Evolutionary conservation across 108 stramenopile genomes (phyloP).

Genomic region (Skeletonema tropicum): DNA sequence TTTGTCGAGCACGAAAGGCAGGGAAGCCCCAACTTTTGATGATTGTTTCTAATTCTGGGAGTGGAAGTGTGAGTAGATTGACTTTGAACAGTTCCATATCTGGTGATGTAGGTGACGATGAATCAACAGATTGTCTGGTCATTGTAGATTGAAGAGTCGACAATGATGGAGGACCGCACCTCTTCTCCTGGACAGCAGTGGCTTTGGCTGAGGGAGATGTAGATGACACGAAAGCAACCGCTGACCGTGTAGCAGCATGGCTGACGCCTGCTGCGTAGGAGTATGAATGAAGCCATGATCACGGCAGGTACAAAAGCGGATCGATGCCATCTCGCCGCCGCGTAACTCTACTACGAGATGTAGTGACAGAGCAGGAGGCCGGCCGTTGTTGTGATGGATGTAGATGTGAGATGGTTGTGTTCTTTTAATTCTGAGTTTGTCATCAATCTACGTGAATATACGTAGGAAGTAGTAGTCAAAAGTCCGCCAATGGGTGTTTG

Average conservation of each 20-base stretch:
- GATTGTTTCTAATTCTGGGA: constrained; percentile 61
- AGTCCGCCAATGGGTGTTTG: no score
- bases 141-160: neutral
- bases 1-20: constrained; percentile 88
- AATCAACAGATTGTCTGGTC: neutral
- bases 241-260: neutral
- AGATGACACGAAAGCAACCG: neutral
- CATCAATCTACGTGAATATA: no score
- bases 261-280: neutral
- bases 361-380: no score
- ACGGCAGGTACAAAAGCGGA: neutral
- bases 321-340: neutral
- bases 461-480: no score
- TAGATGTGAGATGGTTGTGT: no score
- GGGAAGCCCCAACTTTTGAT: constrained; percentile 71
- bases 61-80: constrained; percentile 68
- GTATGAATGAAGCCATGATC: constrained; percentile 1
- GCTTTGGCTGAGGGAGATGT: neutral
- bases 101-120: neutral
- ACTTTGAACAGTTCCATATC: constrained; percentile 30
- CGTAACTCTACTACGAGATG: neutral
- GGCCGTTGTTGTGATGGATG: no score
- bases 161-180: neutral
- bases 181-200: neutral
- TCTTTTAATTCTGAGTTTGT: no score